Percentiles rank a stretch among this genome's conserved stretches.
phyloP scores from a whole-genome alignment of 495 filamentous ascomycete species.

The Penicillium lagena region DNA sequence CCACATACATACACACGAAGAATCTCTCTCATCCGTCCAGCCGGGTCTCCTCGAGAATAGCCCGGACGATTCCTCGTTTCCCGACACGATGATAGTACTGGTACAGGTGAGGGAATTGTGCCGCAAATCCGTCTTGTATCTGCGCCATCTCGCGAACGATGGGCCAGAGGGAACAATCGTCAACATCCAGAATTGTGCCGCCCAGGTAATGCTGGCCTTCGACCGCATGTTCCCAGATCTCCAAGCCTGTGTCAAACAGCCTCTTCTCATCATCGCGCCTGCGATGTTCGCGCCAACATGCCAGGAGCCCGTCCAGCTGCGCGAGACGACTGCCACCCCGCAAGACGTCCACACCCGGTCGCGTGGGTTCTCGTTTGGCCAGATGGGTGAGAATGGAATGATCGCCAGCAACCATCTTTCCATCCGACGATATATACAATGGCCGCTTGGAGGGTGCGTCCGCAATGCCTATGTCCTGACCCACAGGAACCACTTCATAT shows the following conservation, averaged over 20 bases:
- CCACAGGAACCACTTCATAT: slow-evolving; percentile 29
- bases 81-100: slow-evolving; percentile 47
- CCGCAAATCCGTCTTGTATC: slow-evolving; percentile 15
- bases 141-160: slow-evolving; percentile 54
- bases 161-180: slow-evolving; percentile 70
- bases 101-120: slow-evolving; percentile 36
- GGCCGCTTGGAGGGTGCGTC: slow-evolving; percentile 7
- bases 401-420: slow-evolving; percentile 25
- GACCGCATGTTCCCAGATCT: slow-evolving; percentile 44
- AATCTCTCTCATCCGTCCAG: neutral
- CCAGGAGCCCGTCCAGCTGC: slow-evolving; percentile 24
- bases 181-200: slow-evolving; percentile 48
- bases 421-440: slow-evolving; percentile 22
- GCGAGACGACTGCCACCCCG: slow-evolving; percentile 24
- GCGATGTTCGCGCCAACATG: slow-evolving; percentile 24
- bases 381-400: slow-evolving; percentile 25
- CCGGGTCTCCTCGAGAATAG: slow-evolving; percentile 11
- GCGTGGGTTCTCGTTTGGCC: slow-evolving; percentile 15
- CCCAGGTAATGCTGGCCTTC: slow-evolving; percentile 48
- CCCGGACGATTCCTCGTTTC: slow-evolving; percentile 41
- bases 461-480: neutral
- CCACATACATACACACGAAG: neutral
- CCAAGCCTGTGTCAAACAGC: slow-evolving; percentile 15
- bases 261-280: slow-evolving; percentile 6
- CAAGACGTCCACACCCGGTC: slow-evolving; percentile 27